Evolutionary conservation across 257 asterid species (phyloP), one percentile per base, ranked within the genome.

Genomic region (Ballota nigra): DNA sequence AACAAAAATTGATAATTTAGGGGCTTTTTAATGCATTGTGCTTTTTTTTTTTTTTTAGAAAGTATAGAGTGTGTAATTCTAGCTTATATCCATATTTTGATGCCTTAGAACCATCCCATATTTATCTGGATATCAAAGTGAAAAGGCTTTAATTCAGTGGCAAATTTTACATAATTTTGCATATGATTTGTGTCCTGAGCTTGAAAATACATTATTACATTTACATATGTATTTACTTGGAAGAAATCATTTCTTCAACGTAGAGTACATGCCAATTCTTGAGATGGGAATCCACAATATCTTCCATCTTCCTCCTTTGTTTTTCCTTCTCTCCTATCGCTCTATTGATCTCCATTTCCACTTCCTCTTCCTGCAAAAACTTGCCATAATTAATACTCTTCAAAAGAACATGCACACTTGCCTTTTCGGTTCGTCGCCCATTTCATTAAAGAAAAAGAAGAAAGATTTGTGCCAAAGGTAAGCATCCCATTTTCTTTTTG

Each of bases 271-370:
- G 62, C 83, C 79, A 72, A 41, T 83, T 83, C 75, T 84, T 84
- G 74, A 87, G 85, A 4, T 87, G 75, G 20, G 88, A 84, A 63
- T 85, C 87, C 2, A 85, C 76, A 22, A 33, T 74, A 55, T 58
- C 61, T 67, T 87, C 94, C 6, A 84, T 73, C 73, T 79, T 83
- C 66, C 53, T 80, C 76, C 86, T 83, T 58, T 41, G 78, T 55
- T 56, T 81, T 75, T 70, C 84, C 43, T 59, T 86, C 16, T 65
- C 82, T 55, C 73, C 79, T 49, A 49, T 72, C 3, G 72, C 75
- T 68, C 58, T 68, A 11, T 55, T 26, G 33, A 79, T 73, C 74
- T 70, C 83, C 80, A 24, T 57, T 61, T 77, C 80, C 75, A 80
- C 83, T 53, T 74, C 65, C 69, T 79, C 77, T 67, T 45, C 69